Evolutionary conservation across 352 stramenopile species (phyloP), one percentile per base, ranked within the genome.

Genomic region (Phytophthora sp.): DNA sequence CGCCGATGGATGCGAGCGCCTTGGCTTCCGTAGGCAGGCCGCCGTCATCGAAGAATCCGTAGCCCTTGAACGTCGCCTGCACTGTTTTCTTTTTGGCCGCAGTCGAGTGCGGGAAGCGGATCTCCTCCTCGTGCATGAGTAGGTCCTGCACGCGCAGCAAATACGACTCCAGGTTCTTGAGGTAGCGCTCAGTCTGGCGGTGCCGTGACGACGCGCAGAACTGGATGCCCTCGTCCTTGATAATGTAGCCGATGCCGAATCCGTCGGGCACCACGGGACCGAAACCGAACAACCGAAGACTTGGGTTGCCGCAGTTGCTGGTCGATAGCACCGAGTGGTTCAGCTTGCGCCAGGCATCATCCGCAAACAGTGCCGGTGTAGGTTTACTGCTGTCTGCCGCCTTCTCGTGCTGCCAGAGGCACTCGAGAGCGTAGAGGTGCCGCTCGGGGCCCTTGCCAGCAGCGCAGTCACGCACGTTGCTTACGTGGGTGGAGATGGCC

Each of bases 201-300:
- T 95, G 87, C 52, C 90, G 88, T 27, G 82, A 94, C 20, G 80
- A 87, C 15, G 84, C 87, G 53, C 87, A 95, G 65, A 95, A 88
- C 67, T 97, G 87, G 45, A 98, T 86, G 57, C 90, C 86, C 61
- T 96, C 77, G 60, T 98, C 94, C 67, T 98, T 98, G 74, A 99
- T 99, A 55, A 99, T 98, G 79, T 99, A 99, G 43, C 96, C 96
- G 46, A 99, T 97, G 48, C 96, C 96, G 76, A 98, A 98, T 28
- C 96, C 96, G 64, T 99, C 92, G 11, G 87, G 72, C 42, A 98
- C 93, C 18, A 98, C 92, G 1, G 93, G 91, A 8, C 92, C 93
- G 71, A 98, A 98, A 27, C 95, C 94, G 77, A 98, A 98, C 28
- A 98, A 71, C 30, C 89, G 75, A 41, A 99, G 77, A 60, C 88